A percentile compares a stretch with the other conserved stretches of the same genome.
Evolutionary conservation across 2,329 filamentous ascomycete genomes (phyloP).

Genomic region (Exophiala sideris): DNA sequence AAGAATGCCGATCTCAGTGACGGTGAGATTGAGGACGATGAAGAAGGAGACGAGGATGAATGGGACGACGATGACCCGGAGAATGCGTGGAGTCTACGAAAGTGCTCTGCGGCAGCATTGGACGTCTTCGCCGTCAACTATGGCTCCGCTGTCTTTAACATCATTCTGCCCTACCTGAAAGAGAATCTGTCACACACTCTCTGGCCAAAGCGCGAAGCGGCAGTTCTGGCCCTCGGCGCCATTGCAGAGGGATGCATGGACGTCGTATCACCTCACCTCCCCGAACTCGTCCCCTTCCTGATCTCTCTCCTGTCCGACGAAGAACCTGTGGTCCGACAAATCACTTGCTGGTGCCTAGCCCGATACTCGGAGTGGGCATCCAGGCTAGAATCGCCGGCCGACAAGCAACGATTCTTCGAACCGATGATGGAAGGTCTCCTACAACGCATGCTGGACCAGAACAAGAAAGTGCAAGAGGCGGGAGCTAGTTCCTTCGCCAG

Average conservation of each 20-base stretch:
- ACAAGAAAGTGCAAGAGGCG: conserved; percentile 97
- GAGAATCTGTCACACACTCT: conserved; percentile 82
- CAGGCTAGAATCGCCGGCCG: conserved; percentile 61
- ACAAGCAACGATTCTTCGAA: conserved; percentile 78
- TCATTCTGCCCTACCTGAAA: conserved; percentile 87
- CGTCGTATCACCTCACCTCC: conserved; percentile 83
- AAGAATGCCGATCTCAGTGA: conserved; percentile 74
- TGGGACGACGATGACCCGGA: conserved; percentile 71
- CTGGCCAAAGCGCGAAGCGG: conserved; percentile 90
- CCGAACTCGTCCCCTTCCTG: conserved; percentile 84
- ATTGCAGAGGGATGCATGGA: conserved; percentile 93
- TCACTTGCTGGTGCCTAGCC: conserved; percentile 96
- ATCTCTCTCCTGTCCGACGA: conserved; percentile 78
- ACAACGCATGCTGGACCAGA: conserved; percentile 89
- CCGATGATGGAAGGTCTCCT: conserved; percentile 97
- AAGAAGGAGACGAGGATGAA: conserved; percentile 65
- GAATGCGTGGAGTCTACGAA: conserved; percentile 90
- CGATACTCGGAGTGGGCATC: conserved; percentile 92
- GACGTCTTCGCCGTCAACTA: conserved; percentile 94
- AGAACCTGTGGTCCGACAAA: conserved; percentile 89
- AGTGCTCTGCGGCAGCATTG: conserved; percentile 92
- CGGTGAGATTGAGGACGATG: conserved; percentile 72
- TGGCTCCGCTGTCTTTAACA: conserved; percentile 79
- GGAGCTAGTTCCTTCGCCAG: conserved; percentile 94
- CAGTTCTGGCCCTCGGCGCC: conserved; percentile 88